Evolutionary conservation across 768 basidiomycete genomes (phyloP), one percentile per base, ranked within the genome.

Genomic region (Termitomyces sp.): DNA sequence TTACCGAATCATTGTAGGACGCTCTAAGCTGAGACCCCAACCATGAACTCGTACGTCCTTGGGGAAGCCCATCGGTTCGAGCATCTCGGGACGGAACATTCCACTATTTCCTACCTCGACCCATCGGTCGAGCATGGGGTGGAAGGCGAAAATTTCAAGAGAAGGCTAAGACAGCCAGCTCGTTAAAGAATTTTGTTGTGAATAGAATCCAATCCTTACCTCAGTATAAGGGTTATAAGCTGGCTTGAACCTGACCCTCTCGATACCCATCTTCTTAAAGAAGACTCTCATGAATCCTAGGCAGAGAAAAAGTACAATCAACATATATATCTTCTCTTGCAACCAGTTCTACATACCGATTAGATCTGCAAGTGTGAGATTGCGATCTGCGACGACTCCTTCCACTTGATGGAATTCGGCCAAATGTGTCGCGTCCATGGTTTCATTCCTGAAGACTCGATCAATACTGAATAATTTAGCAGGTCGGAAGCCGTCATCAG

Each of bases 331-430:
- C 41, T 42, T 24, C 34, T 55, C 42, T 7, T 36, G 24, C 41
- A 34, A 20, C 12, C 37, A 5, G 55, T 33, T 36, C 27, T 20
- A 70, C 81, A 48, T 63, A 93, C 95, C 95, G 63, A 99, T 98
- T 60, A 99, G 78, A 70, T 98, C 95, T 18, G 94, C 96, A 30
- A 99, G 78, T 1, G 96, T 98, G 59, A 99, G 75, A 52, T 87
- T 86, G 63, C 87, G 85, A 73, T 99, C 97, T 11, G 97, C 97
- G 30, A 99, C 94, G 48, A 99, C 97, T 53, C 97, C 97, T 72
- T 99, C 97, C n/a, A 99, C 97, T 74, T 99, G 97, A 71, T 98
- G 96, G 80, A 99, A 99, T 74, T 99, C 97, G 4, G 97, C 97
- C 62, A 99, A 69, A 79, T 99, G 97, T 18, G 97, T 99, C 47